Evolutionary conservation across 371 early-diverging fungal genomes (phyloP), one percentile per base, ranked within the genome.

Genomic region (Syncephalastrum monosporum): DNA sequence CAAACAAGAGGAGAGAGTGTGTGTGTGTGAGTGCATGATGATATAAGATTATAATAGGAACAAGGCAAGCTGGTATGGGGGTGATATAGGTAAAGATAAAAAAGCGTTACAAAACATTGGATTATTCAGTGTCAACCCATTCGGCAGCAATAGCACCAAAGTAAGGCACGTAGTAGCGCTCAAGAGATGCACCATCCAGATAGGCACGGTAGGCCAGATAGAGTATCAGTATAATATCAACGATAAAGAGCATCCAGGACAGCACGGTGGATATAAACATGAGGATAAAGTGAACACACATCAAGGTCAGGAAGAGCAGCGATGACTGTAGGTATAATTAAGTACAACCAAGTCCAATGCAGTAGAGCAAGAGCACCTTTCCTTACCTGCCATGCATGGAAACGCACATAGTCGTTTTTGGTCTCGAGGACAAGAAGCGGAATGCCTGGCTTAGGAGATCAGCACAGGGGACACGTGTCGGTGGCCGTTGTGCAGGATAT

Each of bases 361-460:
- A 33, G 38, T 12, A 33, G 2, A 33, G 16, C 10, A 29, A 10
- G 16, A 10, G 3, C 12, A 19, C 21, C 21, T 21, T 21, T 21
- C 12, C 42, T 74, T 72, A 75, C 82, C 80, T 93, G 93, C 91
- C 91, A 92, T 5, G 92, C 92, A 65, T 92, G 92, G 69, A 91
- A 93, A 60, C 93, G 71, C 45, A 90, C 88, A 68, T 89, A 90
- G 63, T 89, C 91, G 66, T 90, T 90, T 65, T 89, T 87, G 60
- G 79, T 83, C 63, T 93, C 93, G 21, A 88, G 53, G 17, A 93
- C 81, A 45, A 93, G 67, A 47, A 93, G 78, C 13, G 89, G 47
- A 14, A 89, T 73, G 3, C 91, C 91, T 86, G 72, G 43, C 41
- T 50, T 59, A 16, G 61, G 8, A 44, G 45, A 47, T 54, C 44